phyloP scores from a whole-genome alignment of 1,139 yeast genomes.

The Lodderomyces jiufengensis region DNA sequence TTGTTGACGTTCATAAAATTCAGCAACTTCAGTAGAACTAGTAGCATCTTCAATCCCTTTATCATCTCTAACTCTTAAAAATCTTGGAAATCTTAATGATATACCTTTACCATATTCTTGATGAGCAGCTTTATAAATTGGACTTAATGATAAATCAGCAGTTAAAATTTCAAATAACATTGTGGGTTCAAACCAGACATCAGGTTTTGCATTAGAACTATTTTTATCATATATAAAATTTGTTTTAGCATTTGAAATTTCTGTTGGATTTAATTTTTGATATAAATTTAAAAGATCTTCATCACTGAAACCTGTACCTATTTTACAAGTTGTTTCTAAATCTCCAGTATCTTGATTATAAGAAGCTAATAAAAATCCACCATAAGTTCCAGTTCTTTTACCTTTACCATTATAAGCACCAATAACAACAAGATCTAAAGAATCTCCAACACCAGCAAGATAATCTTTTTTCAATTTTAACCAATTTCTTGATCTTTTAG shows the following conservation, averaged over 20 bases:
- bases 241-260: slow-evolving; percentile 61
- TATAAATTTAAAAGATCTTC: slow-evolving; percentile 65
- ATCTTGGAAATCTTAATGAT: slow-evolving; percentile 88
- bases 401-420: slow-evolving; percentile 96
- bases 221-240: slow-evolving; percentile 66
- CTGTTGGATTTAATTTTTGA: slow-evolving; percentile 64
- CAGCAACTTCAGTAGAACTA: slow-evolving; percentile 82
- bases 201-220: slow-evolving; percentile 69
- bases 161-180: slow-evolving; percentile 85
- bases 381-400: slow-evolving; percentile 90
- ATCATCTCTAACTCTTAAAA: slow-evolving; percentile 81
- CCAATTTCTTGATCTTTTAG: slow-evolving; percentile 95
- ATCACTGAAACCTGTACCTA: slow-evolving; percentile 96
- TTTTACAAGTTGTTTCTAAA: slow-evolving; percentile 91
- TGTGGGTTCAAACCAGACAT: slow-evolving; percentile 95
- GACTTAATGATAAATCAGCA: slow-evolving; percentile 91
- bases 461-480: slow-evolving; percentile 92
- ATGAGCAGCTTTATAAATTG: slow-evolving; percentile 86
- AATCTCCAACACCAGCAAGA: slow-evolving; percentile 91
- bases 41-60: slow-evolving; percentile 89
- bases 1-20: slow-evolving; percentile 80
- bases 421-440: slow-evolving; percentile 85
- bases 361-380: slow-evolving; percentile 88
- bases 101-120: slow-evolving; percentile 80
- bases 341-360: slow-evolving; percentile 89